Percentiles rank a stretch among this genome's conserved stretches.
Conservation (phyloP, 768 basidiomycete genomes). For the Collybiopsis luxurians region DNA sequence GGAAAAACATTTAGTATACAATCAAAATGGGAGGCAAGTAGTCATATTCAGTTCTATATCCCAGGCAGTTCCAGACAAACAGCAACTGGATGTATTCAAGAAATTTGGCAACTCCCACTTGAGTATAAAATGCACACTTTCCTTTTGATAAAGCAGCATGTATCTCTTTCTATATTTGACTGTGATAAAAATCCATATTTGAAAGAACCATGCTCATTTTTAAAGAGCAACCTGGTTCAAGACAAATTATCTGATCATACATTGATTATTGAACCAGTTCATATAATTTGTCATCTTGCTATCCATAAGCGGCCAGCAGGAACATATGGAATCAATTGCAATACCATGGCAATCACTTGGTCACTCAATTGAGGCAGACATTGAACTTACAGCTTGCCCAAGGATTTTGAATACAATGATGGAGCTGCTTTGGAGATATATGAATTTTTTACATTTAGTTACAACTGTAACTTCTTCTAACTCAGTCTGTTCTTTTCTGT, state of each 20-base stretch:
- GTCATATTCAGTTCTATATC: neutral
- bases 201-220: neutral
- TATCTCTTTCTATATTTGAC: neutral
- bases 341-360: neutral
- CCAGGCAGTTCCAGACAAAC: neutral
- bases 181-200: neutral
- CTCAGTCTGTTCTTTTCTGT: no score
- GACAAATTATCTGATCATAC: neutral
- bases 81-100: neutral
- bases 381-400: no score
- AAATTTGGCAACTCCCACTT: neutral
- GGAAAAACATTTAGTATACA: neutral
- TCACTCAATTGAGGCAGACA: neutral
- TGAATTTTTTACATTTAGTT: no score
- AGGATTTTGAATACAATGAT: no score
- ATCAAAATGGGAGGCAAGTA: neutral
- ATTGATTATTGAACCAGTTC: neutral
- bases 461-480: no score
- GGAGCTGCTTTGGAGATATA: no score
- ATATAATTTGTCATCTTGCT: neutral
- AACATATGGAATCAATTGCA: neutral
- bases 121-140: neutral
- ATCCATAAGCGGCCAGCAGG: neutral
- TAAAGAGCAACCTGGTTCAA: neutral
- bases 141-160: neutral